These are phyloP conservation scores for Xylariaceae sp. DNA, from an alignment of 2,329 filamentous ascomycete species.

Conservation along the genomic window DNA sequence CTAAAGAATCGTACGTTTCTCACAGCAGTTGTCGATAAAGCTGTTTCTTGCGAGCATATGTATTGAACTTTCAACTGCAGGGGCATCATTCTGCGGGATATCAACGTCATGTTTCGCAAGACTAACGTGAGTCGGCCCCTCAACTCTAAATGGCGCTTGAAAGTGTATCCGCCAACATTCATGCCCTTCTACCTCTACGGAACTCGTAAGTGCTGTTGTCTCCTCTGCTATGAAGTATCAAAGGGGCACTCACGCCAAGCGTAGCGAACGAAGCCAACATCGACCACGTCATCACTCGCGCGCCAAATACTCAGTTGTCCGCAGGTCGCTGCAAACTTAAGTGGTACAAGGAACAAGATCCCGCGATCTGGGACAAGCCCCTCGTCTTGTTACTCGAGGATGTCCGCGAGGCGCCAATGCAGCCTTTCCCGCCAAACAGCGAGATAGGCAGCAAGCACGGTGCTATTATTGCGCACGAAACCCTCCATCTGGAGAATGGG, in stretches of 20 bases:
- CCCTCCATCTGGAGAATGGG: background rate
- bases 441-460: constrained; percentile 36
- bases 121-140: constrained; percentile 45
- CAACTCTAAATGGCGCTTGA: constrained; percentile 43
- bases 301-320: constrained; percentile 48
- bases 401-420: constrained; percentile 46
- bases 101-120: constrained; percentile 32
- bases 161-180: constrained; percentile 43
- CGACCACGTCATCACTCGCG: constrained; percentile 49
- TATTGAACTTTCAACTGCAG: constrained; percentile 14
- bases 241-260: constrained; percentile 6
- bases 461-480: constrained; percentile 27
- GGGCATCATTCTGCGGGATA: constrained; percentile 33
- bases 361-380: constrained; percentile 20
- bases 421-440: constrained; percentile 43
- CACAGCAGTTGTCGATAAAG: background rate
- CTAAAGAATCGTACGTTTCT: constrained; percentile 37
- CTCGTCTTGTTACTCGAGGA: constrained; percentile 42
- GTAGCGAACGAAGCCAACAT: constrained; percentile 44
- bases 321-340: constrained; percentile 35
- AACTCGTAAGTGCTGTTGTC: constrained; percentile 27
- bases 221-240: too few relatives aligned
- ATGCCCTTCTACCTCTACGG: constrained; percentile 56
- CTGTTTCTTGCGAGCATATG: background rate
- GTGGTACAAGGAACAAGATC: constrained; percentile 21